Conservation (phyloP, 495 filamentous ascomycete species). For the Cairneyella variabilis region DNA sequence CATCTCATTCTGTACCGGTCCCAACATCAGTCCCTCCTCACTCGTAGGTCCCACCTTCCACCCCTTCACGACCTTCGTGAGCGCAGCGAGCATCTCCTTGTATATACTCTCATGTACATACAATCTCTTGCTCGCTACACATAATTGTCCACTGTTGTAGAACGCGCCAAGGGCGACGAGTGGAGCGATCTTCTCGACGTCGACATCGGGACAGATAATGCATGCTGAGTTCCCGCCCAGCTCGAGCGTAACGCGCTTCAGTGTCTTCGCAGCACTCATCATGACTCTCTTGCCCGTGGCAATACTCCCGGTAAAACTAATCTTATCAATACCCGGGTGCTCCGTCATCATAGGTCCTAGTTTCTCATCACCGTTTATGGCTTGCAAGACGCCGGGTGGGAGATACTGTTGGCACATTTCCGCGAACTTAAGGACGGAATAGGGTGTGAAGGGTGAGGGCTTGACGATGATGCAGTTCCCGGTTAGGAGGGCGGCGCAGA, state of each 20-base stretch:
- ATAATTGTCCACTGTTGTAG: slow-evolving; percentile 51
- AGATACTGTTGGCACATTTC: slow-evolving; percentile 52
- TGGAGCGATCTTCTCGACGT: slow-evolving; percentile 49
- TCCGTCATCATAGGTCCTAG: slow-evolving; percentile 49
- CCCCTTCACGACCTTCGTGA: slow-evolving; percentile 43
- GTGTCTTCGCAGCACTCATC: slow-evolving; percentile 42
- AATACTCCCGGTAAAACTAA: slow-evolving; percentile 57
- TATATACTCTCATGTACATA: slow-evolving; percentile 58
- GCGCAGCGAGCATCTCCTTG: slow-evolving; percentile 41
- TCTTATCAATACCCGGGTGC: slow-evolving; percentile 53
- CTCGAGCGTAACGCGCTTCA: slow-evolving; percentile 57
- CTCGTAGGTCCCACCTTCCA: slow-evolving; percentile 28
- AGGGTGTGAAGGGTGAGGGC: slow-evolving; percentile 54
- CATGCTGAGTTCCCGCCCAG: slow-evolving; percentile 57
- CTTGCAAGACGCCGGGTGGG: slow-evolving; percentile 56
- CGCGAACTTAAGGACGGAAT: slow-evolving; percentile 53
- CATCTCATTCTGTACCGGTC: slow-evolving; percentile 52
- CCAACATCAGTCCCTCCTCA: slow-evolving; percentile 27
- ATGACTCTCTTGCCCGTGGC: slow-evolving; percentile 52
- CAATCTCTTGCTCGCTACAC: slow-evolving; percentile 55
- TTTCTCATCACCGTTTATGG: slow-evolving; percentile 52
- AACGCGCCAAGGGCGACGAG: slow-evolving; percentile 49
- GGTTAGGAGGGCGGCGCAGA: slow-evolving; percentile 42
- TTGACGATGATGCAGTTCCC: slow-evolving; percentile 52
- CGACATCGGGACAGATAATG: slow-evolving; percentile 56